These are phyloP conservation scores for Lepidium didymum DNA, from an alignment of 345 rosid genomes.

Conservation along the genomic window DNA sequence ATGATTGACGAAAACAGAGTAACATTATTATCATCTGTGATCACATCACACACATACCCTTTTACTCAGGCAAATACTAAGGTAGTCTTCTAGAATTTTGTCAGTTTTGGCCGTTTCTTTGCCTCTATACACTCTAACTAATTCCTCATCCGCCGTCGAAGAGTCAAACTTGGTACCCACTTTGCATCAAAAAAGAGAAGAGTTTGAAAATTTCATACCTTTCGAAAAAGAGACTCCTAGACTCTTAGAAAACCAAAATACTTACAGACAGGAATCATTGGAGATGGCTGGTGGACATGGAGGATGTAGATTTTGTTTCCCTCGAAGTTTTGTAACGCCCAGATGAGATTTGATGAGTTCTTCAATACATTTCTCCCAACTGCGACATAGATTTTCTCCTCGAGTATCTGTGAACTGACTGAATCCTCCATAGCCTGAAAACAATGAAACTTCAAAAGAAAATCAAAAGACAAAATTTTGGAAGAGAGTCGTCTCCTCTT, in stretches of 20 bases:
- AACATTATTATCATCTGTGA: not conserved
- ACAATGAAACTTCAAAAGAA: not conserved
- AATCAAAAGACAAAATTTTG: not conserved
- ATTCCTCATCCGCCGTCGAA: slow-evolving; percentile 36
- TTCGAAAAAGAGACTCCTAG: too few species aligned
- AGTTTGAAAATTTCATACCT: slow-evolving; percentile 1
- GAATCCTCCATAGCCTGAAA: slow-evolving; percentile 22
- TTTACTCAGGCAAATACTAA: slow-evolving; percentile 35
- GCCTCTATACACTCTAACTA: slow-evolving; percentile 52
- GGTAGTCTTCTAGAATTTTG: slow-evolving; percentile 42
- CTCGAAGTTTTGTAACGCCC: slow-evolving; percentile 53
- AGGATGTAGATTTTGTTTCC: slow-evolving; percentile 59
- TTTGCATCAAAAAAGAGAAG: slow-evolving; percentile 18
- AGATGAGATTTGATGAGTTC: slow-evolving; percentile 36
- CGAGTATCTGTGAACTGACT: slow-evolving; percentile 29
- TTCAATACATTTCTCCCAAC: slow-evolving; percentile 42
- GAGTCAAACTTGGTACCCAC: slow-evolving; percentile 68
- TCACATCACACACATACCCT: slow-evolving; percentile 45
- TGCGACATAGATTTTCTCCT: slow-evolving; percentile 62
- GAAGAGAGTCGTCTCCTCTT: not conserved
- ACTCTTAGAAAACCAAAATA: not conserved
- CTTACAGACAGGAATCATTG: slow-evolving; percentile 57
- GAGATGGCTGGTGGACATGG: slow-evolving; percentile 61
- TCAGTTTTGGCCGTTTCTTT: slow-evolving; percentile 42
- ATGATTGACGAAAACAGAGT: not conserved